Percentiles rank a stretch among this genome's conserved stretches.
Evolutionary conservation across 2,329 filamentous ascomycete genomes (phyloP).

Genomic region (Ploettnerulaceae sp.): DNA sequence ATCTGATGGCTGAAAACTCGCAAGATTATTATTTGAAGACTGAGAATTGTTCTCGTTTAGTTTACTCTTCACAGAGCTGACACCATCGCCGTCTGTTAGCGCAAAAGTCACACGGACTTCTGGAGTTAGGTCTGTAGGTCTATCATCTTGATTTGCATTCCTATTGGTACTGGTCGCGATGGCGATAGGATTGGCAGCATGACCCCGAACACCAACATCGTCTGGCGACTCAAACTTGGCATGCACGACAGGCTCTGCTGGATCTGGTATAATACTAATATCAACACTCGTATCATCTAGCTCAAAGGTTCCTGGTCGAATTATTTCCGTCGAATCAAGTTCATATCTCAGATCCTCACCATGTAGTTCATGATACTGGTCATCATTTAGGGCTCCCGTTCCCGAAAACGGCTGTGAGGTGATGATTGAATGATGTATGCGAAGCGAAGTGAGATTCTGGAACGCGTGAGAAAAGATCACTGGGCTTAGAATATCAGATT

Average conservation of each 20-base stretch:
- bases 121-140: not conserved
- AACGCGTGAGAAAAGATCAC: conserved; percentile 17
- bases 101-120: conserved; percentile 4
- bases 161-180: not conserved
- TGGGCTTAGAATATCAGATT: conserved; percentile 13
- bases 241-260: conserved; percentile 1
- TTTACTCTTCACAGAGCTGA: too few relatives aligned
- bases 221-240: conserved; percentile 14
- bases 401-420: conserved; percentile 20
- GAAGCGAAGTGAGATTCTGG: conserved; percentile 17
- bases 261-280: not conserved
- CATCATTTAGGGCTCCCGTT: conserved; percentile 3
- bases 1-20: conserved; percentile 15
- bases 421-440: conserved; percentile 22
- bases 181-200: conserved; percentile 2
- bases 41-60: not conserved
- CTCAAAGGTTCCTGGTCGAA: conserved; percentile 12
- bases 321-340: conserved; percentile 17
- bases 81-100: not conserved
- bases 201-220: conserved; percentile 12
- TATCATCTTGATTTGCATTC: not conserved
- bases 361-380: conserved; percentile 19
- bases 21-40: too few relatives aligned
- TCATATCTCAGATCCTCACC: conserved; percentile 19
- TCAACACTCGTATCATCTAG: conserved; percentile 18